Evolutionary conservation across 2,329 filamentous ascomycete species (phyloP), one percentile per base, ranked within the genome.

Genomic region (Colletotrichum gigasporum): DNA sequence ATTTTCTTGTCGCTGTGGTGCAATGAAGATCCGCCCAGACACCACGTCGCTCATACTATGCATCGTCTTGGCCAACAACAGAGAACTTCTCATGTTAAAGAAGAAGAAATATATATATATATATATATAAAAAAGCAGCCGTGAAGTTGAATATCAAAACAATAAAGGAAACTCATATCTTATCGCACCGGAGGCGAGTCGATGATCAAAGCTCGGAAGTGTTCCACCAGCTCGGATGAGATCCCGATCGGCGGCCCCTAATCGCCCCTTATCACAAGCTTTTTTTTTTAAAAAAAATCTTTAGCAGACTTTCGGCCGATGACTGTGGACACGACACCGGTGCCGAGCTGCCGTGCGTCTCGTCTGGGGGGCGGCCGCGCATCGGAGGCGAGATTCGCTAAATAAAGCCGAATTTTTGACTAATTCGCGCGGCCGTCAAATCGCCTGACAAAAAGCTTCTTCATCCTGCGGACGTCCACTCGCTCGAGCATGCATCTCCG

Each of bases 331-430:
- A 24, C 11, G 11, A 34, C 11, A 28, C 5, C 11, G 32, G 28
- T 32, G 48, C 47, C 47, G 47, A 51, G 32, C 16, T 52, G 10
- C 42, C 24, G 45, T 20, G 45, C 5, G 28, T 37, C 14, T 51
- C 4, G 30, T 45, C 51, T 54, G n/a, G n/a, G n/a, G n/a, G n/a
- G n/a, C 53, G 53, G 53, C 53, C 41, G 41, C 30, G 53, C 53
- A 56, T 56, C 53, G 41, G 41, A 37, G 53, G 28, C 32, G 41
- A 47, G 41, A 47, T 47, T 18, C 53, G 41, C 53, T 47, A 56
- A 47, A 37, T 41, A 30, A 56, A 47, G 20, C 5, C 30, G 30
- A 3, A 47, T 39, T 47, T n/a, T n/a, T n/a, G 53, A 56, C 53
- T 56, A 56, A 30, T 47, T 56, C 20, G 26, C 37, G 14, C 35